A percentile compares a stretch with the other conserved stretches of the same genome.
Evolutionary conservation across 371 early-diverging fungal species (phyloP).

Genomic region (Batkoa obscura): DNA sequence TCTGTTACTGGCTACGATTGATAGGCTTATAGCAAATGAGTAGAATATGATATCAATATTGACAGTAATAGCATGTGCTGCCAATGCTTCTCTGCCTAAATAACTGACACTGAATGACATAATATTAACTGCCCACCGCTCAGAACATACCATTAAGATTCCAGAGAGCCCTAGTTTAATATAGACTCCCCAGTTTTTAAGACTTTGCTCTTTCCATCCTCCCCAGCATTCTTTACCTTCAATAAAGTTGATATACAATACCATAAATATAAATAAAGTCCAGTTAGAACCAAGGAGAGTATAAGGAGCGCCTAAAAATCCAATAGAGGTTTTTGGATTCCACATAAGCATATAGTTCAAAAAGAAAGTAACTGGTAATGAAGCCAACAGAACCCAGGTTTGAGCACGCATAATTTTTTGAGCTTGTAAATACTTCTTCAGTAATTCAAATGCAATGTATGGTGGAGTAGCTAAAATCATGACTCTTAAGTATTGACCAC

Average conservation of each 20-base stretch:
- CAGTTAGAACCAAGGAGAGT: slow-evolving; percentile 59
- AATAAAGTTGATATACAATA: slow-evolving; percentile 39
- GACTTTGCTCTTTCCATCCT: slow-evolving; percentile 58
- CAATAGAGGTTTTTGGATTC: slow-evolving; percentile 34
- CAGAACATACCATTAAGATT: slow-evolving; percentile 46
- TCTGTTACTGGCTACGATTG: slow-evolving; percentile 50
- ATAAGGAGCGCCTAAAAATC: slow-evolving; percentile 68
- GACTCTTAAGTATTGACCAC: slow-evolving; percentile 39
- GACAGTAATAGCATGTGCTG: slow-evolving; percentile 65
- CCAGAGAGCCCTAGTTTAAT: slow-evolving; percentile 39
- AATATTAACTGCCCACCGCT: slow-evolving; percentile 53
- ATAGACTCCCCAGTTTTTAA: slow-evolving; percentile 40
- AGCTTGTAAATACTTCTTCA: slow-evolving; percentile 60
- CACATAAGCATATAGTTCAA: slow-evolving; percentile 56
- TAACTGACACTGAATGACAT: slow-evolving; percentile 56
- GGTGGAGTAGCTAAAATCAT: slow-evolving; percentile 56
- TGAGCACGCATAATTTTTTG: slow-evolving; percentile 66
- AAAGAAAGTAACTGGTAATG: slow-evolving; percentile 49
- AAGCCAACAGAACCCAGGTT: slow-evolving; percentile 43
- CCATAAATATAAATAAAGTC: slow-evolving; percentile 33
- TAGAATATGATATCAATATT: slow-evolving; percentile 46
- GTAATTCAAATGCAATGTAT: slow-evolving; percentile 49
- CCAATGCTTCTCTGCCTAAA: slow-evolving; percentile 51
- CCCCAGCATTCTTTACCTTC: slow-evolving; percentile 59
- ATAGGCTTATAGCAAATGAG: slow-evolving; percentile 29